Evolutionary conservation across 805 yeast genomes (phyloP).

Genomic region (Pichia manshurica): DNA sequence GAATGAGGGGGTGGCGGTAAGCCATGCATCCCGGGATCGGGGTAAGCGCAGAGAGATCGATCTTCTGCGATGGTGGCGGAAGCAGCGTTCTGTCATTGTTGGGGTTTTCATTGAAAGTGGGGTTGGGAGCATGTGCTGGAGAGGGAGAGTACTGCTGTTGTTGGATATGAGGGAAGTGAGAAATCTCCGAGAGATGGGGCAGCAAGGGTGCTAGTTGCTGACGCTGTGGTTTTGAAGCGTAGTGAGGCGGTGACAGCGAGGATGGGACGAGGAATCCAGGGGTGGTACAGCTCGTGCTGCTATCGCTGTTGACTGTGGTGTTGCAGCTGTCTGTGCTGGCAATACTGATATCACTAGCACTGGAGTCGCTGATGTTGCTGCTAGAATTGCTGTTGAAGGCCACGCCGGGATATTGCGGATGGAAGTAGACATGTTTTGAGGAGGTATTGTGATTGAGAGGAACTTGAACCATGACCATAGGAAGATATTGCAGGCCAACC

Average conservation of each 20-base stretch:
- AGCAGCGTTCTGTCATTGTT: background rate
- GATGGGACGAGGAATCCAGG: too few relatives aligned
- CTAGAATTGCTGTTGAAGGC: too few relatives aligned
- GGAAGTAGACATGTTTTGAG: background rate
- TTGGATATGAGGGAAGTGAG: too few relatives aligned
- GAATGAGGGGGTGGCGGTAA: constrained; percentile 8
- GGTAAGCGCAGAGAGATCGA: constrained; percentile 1
- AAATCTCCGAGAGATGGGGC: too few relatives aligned
- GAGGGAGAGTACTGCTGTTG: too few relatives aligned
- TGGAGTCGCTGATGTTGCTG: too few relatives aligned
- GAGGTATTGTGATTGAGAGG: background rate
- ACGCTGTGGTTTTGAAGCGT: too few relatives aligned
- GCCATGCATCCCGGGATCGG: constrained; percentile 12
- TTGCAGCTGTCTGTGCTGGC: background rate
- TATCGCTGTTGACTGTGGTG: background rate
- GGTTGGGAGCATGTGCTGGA: too few relatives aligned
- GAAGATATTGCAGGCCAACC: background rate
- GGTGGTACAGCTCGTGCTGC: background rate
- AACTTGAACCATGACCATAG: background rate
- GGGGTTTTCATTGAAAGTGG: too few relatives aligned
- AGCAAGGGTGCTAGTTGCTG: too few relatives aligned
- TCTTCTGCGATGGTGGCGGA: background rate
- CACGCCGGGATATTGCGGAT: background rate
- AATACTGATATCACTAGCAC: background rate
- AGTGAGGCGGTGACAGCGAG: too few relatives aligned